These are phyloP conservation scores for Dendrobium officinale DNA, from an alignment of 106 monocot species.

Conservation along the genomic window DNA sequence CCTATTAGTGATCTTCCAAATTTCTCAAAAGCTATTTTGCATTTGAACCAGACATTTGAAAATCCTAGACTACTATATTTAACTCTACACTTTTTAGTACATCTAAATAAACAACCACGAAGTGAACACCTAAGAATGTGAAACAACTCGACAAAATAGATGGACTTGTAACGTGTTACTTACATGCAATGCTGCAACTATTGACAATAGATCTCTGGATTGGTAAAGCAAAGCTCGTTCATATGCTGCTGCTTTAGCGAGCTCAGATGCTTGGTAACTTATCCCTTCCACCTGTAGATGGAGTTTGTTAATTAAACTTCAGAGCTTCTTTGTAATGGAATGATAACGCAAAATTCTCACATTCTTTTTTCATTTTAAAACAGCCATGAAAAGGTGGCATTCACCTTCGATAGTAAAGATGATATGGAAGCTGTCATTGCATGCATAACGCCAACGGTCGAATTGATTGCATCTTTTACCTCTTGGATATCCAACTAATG, in stretches of 20 bases:
- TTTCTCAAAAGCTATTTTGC: too few relatives aligned
- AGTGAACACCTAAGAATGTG: too few relatives aligned
- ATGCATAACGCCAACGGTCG: conserved; percentile 32
- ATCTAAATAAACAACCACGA: too few relatives aligned
- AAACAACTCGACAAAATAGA: too few relatives aligned
- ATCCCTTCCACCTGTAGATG: conserved; percentile 32
- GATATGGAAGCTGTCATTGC: conserved; percentile 24
- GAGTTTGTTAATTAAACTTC: background rate
- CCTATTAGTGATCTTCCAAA: too few relatives aligned
- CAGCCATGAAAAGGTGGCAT: background rate
- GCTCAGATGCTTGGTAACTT: conserved; percentile 30
- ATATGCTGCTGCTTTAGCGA: conserved; percentile 28
- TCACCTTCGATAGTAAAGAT: conserved; percentile 25
- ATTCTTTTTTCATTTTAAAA: background rate
- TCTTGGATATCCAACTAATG: conserved; percentile 22
- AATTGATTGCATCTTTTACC: conserved; percentile 26
- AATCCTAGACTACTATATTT: too few relatives aligned
- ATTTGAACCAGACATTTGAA: too few relatives aligned
- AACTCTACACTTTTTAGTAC: too few relatives aligned
- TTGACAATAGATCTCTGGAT: conserved; percentile 38
- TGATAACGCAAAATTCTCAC: background rate
- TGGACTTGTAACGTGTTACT: too few relatives aligned
- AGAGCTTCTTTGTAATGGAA: background rate
- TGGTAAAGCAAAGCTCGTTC: conserved; percentile 41
- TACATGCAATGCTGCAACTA: conserved; percentile 51